Percentiles rank a stretch among this genome's conserved stretches.
These are phyloP conservation scores for Asterophora lycoperdoides DNA, from an alignment of 768 basidiomycete species.

Conservation along the genomic window DNA sequence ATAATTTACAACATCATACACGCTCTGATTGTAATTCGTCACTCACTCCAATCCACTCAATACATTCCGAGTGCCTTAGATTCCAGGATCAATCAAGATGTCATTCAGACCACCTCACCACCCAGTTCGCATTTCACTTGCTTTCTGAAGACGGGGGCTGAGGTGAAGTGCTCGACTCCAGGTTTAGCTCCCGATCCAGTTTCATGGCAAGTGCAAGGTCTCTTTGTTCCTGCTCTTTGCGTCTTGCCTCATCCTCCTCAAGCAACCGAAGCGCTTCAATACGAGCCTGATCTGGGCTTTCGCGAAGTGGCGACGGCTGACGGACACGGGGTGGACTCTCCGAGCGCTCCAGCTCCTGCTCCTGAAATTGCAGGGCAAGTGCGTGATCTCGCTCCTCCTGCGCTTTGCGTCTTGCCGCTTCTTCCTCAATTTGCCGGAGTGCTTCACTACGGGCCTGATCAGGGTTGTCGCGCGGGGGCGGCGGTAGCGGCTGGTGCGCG, in stretches of 20 bases:
- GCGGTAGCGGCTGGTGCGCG: conserved; percentile 20
- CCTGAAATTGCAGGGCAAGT: conserved; percentile 28
- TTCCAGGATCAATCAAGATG: too few relatives aligned
- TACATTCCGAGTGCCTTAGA: too few relatives aligned
- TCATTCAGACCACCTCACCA: too few relatives aligned
- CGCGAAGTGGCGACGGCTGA: conserved; percentile 24
- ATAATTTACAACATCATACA: too few relatives aligned
- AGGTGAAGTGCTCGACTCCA: conserved; percentile 7
- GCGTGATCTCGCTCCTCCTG: conserved; percentile 45
- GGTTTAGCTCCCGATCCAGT: conserved; percentile 53
- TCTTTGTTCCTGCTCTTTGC: conserved; percentile 37
- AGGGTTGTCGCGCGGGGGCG: conserved; percentile 20
- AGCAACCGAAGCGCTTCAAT: conserved; percentile 30
- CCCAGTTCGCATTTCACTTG: too few relatives aligned
- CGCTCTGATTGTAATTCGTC: too few relatives aligned
- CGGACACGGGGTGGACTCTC: conserved; percentile 5
- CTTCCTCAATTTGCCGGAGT: conserved; percentile 35
- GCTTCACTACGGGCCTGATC: conserved; percentile 32
- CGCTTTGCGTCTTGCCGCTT: conserved; percentile 29
- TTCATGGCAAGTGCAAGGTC: conserved; percentile 48
- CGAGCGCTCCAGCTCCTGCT: too few relatives aligned
- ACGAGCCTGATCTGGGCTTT: conserved; percentile 29
- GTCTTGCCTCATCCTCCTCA: conserved; percentile 34
- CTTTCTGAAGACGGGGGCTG: too few relatives aligned
- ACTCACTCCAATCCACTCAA: too few relatives aligned